A percentile compares a stretch with the other conserved stretches of the same genome.
phyloP scores from a whole-genome alignment of 2,329 filamentous ascomycete species.

The Colletotrichum magnum region DNA sequence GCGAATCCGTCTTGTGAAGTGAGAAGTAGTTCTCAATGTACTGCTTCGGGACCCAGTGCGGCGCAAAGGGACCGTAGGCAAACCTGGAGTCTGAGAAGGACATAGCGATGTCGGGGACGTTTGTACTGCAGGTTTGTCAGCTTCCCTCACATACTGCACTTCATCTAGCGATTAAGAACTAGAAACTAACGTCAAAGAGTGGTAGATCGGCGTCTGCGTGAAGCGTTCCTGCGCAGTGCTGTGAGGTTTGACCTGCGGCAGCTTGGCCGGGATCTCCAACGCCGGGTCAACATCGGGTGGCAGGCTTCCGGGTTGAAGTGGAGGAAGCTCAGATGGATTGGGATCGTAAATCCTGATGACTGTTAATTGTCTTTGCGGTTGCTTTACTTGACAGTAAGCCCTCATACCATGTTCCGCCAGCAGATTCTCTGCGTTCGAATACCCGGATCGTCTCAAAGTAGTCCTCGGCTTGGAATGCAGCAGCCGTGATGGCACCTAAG shows the following conservation, averaged over 20 bases:
- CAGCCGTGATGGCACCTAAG: slow-evolving; percentile 62
- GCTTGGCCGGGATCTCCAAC: slow-evolving; percentile 56
- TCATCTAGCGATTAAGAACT: background rate
- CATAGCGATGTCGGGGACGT: slow-evolving; percentile 71
- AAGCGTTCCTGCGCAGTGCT: slow-evolving; percentile 59
- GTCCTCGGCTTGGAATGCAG: slow-evolving; percentile 60
- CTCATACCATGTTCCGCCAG: slow-evolving; percentile 61
- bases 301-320: slow-evolving; percentile 50
- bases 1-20: slow-evolving; percentile 59
- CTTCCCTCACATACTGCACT: no score
- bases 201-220: slow-evolving; percentile 64
- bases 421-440: slow-evolving; percentile 58
- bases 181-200: slow-evolving; percentile 61
- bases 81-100: slow-evolving; percentile 67
- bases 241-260: slow-evolving; percentile 58
- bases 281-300: slow-evolving; percentile 62
- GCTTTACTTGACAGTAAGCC: no score
- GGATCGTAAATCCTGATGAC: slow-evolving; percentile 63
- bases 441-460: slow-evolving; percentile 58
- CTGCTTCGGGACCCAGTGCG: slow-evolving; percentile 67
- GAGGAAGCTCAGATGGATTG: slow-evolving; percentile 51
- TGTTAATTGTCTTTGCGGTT: background rate
- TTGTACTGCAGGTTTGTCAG: slow-evolving; percentile 56
- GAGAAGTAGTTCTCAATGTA: slow-evolving; percentile 71
- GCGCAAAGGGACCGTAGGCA: slow-evolving; percentile 69